Evolutionary conservation across 164 flowering plant species (phyloP).

Genomic region (Dillenia turbinata): DNA sequence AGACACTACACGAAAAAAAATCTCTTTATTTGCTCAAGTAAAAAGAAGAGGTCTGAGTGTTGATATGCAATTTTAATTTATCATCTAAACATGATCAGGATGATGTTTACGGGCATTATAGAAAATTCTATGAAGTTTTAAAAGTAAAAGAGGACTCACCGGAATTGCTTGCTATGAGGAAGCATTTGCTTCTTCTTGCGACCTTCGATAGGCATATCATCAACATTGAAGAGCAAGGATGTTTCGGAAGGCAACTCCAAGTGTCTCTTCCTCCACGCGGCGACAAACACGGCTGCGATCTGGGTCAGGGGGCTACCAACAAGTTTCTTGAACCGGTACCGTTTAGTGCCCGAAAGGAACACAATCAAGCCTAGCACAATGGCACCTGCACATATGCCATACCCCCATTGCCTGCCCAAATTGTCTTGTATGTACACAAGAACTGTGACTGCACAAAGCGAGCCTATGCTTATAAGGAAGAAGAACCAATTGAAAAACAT

Average conservation of each 20-base stretch:
- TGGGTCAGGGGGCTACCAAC: constrained; percentile 87
- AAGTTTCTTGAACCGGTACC: constrained; percentile 85
- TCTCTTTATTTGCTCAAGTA: too few relatives aligned
- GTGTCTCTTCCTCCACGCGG: constrained; percentile 63
- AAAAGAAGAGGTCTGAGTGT: too few relatives aligned
- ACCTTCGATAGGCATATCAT: constrained; percentile 21
- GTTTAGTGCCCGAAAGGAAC: constrained; percentile 62
- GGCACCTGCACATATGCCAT: constrained; percentile 69
- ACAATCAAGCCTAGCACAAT: constrained; percentile 44
- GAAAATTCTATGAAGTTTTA: too few relatives aligned
- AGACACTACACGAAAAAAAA: too few relatives aligned
- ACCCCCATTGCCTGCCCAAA: constrained; percentile 79
- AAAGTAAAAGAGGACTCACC: constrained; percentile 38
- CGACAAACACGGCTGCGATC: constrained; percentile 60
- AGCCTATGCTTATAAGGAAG: constrained; percentile 83
- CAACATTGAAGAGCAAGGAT: constrained; percentile 33
- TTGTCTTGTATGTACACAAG: constrained; percentile 89
- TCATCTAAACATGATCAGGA: too few relatives aligned
- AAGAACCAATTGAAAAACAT: constrained; percentile 94
- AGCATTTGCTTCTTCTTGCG: constrained; percentile 52
- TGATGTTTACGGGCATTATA: too few relatives aligned
- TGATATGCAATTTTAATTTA: too few relatives aligned
- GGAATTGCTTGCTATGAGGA: constrained; percentile 73
- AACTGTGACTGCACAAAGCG: constrained; percentile 73
- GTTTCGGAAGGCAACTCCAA: constrained; percentile 65